Conservation (phyloP, 345 rosid species). For the Brassica incana region DNA sequence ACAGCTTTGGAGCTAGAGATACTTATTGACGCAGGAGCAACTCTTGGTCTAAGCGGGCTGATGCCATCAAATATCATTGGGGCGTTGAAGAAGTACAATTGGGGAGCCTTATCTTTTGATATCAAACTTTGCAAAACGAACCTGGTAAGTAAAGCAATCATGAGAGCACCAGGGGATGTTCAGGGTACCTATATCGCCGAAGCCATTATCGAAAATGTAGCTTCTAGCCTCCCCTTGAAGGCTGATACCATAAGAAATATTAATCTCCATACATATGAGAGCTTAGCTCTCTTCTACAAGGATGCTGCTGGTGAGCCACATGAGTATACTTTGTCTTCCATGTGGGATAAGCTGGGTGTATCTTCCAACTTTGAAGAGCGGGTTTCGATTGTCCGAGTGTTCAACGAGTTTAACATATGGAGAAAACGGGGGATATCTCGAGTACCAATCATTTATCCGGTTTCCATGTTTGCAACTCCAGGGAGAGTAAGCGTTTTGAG, state of each 20-base stretch:
- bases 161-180: constrained; percentile 88
- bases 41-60: constrained; percentile 50
- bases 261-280: constrained; percentile 68
- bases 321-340: constrained; percentile 70
- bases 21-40: constrained; percentile 62
- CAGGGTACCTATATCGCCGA: constrained; percentile 86
- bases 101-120: constrained; percentile 81
- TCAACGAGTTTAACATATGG: constrained; percentile 62
- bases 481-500: constrained; percentile 82
- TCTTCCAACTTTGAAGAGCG: constrained; percentile 53
- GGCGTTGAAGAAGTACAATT: constrained; percentile 64
- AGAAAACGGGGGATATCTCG: constrained; percentile 77
- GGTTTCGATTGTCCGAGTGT: constrained; percentile 46
- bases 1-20: constrained; percentile 68
- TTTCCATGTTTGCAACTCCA: constrained; percentile 51
- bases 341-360: constrained; percentile 66
- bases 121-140: constrained; percentile 84
- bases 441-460: constrained; percentile 56
- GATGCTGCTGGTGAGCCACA: constrained; percentile 49
- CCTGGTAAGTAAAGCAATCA: constrained; percentile 65
- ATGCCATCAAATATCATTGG: constrained; percentile 46
- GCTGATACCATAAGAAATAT: constrained; percentile 62
- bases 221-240: constrained; percentile 69
- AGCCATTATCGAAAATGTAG: constrained; percentile 78
- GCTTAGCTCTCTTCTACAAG: constrained; percentile 55